Conservation (phyloP, 306 rosid species). For the Gastrolobium bilobum region DNA sequence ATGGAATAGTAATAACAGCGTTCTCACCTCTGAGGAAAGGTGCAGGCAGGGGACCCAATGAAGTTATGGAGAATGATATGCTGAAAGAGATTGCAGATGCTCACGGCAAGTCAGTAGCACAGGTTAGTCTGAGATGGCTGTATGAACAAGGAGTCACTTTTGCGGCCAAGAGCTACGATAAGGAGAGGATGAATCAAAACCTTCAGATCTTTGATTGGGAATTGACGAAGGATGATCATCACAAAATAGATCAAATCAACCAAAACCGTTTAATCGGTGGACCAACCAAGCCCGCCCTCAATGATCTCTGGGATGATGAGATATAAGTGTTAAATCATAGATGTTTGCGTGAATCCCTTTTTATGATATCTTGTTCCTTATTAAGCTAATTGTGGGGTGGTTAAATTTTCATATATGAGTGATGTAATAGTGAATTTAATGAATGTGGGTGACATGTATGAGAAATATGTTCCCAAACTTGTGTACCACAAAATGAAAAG, state of each 20-base stretch:
- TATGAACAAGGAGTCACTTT: slow-evolving; percentile 34
- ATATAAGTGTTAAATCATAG: too few relatives aligned
- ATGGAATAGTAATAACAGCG: slow-evolving; percentile 61
- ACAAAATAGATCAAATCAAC: slow-evolving; percentile 33
- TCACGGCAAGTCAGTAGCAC: slow-evolving; percentile 54
- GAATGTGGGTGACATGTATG: too few relatives aligned
- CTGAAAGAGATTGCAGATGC: slow-evolving; percentile 58
- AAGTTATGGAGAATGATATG: slow-evolving; percentile 56
- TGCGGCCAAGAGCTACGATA: slow-evolving; percentile 32
- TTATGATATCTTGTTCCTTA: too few relatives aligned
- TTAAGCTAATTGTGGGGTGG: too few relatives aligned
- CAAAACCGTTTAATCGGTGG: slow-evolving; percentile 43
- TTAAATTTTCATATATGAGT: too few relatives aligned
- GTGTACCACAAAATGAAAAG: too few relatives aligned
- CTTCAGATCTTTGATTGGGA: slow-evolving; percentile 40
- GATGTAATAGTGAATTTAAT: too few relatives aligned
- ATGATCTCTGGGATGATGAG: slow-evolving; percentile 61
- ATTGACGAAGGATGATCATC: slow-evolving; percentile 15
- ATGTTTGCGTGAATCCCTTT: too few relatives aligned
- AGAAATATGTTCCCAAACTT: too few relatives aligned
- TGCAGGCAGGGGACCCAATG: slow-evolving; percentile 55
- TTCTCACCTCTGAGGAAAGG: slow-evolving; percentile 67
- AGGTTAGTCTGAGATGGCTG: slow-evolving; percentile 52
- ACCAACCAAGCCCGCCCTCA: slow-evolving; percentile 43
- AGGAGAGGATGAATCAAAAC: slow-evolving; percentile 37